Conservation (phyloP, 345 rosid species). For the Moricandia moricandioides region DNA sequence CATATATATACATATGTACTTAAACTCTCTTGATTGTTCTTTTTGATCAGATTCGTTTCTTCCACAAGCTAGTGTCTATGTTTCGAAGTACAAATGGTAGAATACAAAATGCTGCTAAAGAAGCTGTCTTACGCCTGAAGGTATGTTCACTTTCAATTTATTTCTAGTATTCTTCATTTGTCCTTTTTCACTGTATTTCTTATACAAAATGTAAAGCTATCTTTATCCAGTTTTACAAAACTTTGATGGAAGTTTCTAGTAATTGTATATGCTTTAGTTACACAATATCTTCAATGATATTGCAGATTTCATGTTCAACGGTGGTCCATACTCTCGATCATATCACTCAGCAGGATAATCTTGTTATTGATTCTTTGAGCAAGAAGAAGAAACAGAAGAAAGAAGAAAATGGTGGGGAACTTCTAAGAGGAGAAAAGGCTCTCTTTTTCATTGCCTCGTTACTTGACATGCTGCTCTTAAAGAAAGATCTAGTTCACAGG, state of each 20-base stretch:
- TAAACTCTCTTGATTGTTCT: slow-evolving; percentile 12
- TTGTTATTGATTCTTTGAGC: slow-evolving; percentile 34
- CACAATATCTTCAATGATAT: slow-evolving; percentile 19
- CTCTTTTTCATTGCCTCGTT: slow-evolving; percentile 58
- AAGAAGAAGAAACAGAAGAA: slow-evolving; percentile 69
- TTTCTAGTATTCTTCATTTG: neutral
- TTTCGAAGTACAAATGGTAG: slow-evolving; percentile 51
- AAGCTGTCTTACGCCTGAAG: slow-evolving; percentile 67
- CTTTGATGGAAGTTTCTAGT: neutral
- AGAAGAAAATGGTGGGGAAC: slow-evolving; percentile 35
- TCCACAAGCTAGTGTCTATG: slow-evolving; percentile 49
- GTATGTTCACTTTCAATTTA: slow-evolving; percentile 39
- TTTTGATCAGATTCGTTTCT: slow-evolving; percentile 46
- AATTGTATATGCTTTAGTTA: slow-evolving; percentile 1
- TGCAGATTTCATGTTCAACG: slow-evolving; percentile 50
- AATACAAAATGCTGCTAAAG: slow-evolving; percentile 67
- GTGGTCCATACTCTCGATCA: slow-evolving; percentile 53
- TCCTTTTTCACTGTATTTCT: neutral
- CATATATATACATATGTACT: neutral
- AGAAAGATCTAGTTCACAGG: slow-evolving; percentile 79
- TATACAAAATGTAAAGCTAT: neutral
- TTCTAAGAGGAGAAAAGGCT: slow-evolving; percentile 45
- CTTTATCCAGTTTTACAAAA: neutral
- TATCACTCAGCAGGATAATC: slow-evolving; percentile 41
- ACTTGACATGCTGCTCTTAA: slow-evolving; percentile 70